Evolutionary conservation across 2,329 filamentous ascomycete species (phyloP), one percentile per base, ranked within the genome.

Genomic region (Elsinoe fawcettii): DNA sequence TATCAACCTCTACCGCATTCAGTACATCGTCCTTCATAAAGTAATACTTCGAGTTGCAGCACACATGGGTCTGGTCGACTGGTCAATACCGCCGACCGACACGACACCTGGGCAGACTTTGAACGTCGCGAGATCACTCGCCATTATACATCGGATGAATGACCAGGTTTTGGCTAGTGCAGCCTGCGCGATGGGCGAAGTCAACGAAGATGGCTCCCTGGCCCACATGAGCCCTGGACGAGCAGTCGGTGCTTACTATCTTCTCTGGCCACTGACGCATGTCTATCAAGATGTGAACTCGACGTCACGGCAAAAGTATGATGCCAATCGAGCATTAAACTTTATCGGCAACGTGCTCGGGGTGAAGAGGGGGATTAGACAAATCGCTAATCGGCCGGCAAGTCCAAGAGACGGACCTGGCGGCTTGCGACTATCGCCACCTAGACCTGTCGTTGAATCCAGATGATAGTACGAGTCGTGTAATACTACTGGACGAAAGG

Each of bases 221-320:
- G 54, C 54, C 9, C 54, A 56, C 43, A 56, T 56, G 54, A 56
- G 23, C 32, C 37, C 54, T n/a, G 54, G 54, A n/a, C 39, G 54
- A 46, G 54, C 54, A 16, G 54, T 56, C 7, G 54, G 54, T 5
- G 54, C 54, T 11, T 56, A 56, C 41, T 56, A 56, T 49, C 32
- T 56, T 8, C 54, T 56, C 27, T 56, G 54, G 54, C 54, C 54
- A 23, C 43, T 56, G 2, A 56, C 41, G 39, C 54, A 56, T 22
- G 30, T 56, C 3, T 22, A 27, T 5, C 54, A 49, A 25, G 54
- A 56, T 20, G 25, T 34, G 22, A 43, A 46, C 16, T 43, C 54
- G 43, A 47, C 43, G 16, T 22, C 18, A n/a, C 37, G 44, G 22
- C 54, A 56, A n/a, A 47, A 49, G 20, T 30, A 18, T 11, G 54